These are phyloP conservation scores for Westerdykella ornata DNA, from an alignment of 2,329 filamentous ascomycete genomes.

Conservation along the genomic window DNA sequence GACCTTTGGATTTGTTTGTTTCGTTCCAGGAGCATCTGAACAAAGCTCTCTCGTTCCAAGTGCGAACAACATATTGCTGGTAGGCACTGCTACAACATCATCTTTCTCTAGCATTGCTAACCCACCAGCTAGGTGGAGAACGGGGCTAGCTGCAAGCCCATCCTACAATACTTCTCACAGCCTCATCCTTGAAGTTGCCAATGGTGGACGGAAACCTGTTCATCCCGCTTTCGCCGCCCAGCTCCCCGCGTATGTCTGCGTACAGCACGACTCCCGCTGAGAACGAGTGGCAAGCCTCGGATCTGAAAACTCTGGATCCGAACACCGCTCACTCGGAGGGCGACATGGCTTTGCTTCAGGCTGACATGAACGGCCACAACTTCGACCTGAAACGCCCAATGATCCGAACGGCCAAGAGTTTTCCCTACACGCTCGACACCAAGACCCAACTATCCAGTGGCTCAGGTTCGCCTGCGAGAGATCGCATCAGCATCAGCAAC, in stretches of 20 bases:
- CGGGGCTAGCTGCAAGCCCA: too few relatives aligned
- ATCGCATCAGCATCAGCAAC: constrained; percentile 25
- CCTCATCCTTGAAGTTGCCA: constrained; percentile 23
- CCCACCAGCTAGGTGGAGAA: too few relatives aligned
- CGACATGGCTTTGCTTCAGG: constrained; percentile 37
- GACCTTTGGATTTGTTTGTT: too few relatives aligned
- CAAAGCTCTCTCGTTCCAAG: too few relatives aligned
- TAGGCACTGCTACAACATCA: too few relatives aligned
- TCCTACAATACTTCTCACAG: too few relatives aligned
- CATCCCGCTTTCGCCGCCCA: constrained; percentile 46
- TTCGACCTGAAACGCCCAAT: constrained; percentile 36
- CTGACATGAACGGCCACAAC: constrained; percentile 31
- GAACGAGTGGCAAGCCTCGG: constrained; percentile 40
- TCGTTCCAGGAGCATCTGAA: too few relatives aligned
- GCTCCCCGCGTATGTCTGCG: constrained; percentile 47
- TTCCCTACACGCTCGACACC: constrained; percentile 38
- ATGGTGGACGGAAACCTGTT: constrained; percentile 43
- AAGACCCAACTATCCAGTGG: constrained; percentile 26
- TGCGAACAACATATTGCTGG: too few relatives aligned
- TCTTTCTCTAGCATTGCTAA: too few relatives aligned
- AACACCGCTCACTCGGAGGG: constrained; percentile 30
- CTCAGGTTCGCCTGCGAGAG: constrained; percentile 24
- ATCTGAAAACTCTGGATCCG: constrained; percentile 31
- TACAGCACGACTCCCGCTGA: constrained; percentile 40
- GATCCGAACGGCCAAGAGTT: constrained; percentile 41